phyloP scores from a whole-genome alignment of 1,284 basidiomycete genomes.

The Ustilago lituana region DNA sequence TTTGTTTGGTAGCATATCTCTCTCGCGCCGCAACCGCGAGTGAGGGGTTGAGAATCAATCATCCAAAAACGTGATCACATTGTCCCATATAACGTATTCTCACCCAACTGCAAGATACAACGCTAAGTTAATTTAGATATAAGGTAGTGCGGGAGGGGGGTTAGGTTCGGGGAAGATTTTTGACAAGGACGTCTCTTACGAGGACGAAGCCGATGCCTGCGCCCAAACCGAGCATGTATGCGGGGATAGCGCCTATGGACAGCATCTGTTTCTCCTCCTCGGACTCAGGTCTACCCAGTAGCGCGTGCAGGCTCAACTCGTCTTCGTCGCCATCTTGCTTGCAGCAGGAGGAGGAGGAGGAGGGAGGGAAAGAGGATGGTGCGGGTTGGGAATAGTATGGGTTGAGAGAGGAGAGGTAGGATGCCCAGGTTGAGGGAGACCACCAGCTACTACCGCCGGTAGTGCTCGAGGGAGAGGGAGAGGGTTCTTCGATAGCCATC shows the following conservation, averaged over 20 bases:
- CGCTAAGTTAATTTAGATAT: too few species aligned
- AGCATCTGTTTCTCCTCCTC: conserved; percentile 28
- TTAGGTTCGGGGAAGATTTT: background rate
- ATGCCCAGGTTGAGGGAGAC: conserved; percentile 17
- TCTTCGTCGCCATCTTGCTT: conserved; percentile 22
- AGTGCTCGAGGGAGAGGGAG: background rate
- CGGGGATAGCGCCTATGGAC: conserved; percentile 48
- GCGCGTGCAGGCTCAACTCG: conserved; percentile 18
- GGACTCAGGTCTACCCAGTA: conserved; percentile 24
- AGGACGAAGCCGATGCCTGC: conserved; percentile 55
- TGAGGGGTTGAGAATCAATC: too few species aligned
- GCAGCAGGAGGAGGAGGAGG: background rate
- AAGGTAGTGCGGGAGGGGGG: too few species aligned
- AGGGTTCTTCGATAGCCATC: background rate
- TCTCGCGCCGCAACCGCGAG: too few species aligned
- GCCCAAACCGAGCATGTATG: conserved; percentile 53
- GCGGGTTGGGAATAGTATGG: conserved; percentile 28
- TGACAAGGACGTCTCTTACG: conserved; percentile 39
- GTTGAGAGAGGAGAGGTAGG: conserved; percentile 40
- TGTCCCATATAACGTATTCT: too few species aligned
- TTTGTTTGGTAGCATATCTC: too few species aligned
- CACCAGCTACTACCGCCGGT: background rate
- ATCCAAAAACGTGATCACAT: too few species aligned
- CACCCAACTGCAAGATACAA: too few species aligned
- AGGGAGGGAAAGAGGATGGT: background rate